A percentile compares a stretch with the other conserved stretches of the same genome.
These are phyloP conservation scores for Pisolithus tinctorius DNA, from an alignment of 768 basidiomycete species.

Conservation along the genomic window DNA sequence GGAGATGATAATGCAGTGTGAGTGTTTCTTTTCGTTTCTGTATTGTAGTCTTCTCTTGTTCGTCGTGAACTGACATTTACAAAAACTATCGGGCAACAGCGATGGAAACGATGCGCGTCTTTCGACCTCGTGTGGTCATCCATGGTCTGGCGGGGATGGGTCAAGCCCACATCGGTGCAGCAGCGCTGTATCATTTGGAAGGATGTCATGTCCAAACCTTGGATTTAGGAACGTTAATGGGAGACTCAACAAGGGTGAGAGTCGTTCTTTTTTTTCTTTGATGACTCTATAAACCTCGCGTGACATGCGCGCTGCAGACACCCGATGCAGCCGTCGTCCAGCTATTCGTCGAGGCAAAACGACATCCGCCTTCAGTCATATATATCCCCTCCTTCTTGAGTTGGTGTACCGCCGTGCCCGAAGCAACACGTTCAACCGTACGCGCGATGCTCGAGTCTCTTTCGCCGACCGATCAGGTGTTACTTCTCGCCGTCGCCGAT, in stretches of 20 bases:
- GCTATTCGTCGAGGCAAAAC: slow-evolving; percentile 92
- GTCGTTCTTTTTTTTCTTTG: not conserved
- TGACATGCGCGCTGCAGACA: slow-evolving; percentile 42
- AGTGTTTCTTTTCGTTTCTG: slow-evolving; percentile 15
- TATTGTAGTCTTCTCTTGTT: not conserved
- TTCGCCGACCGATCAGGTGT: slow-evolving; percentile 86
- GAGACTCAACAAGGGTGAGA: slow-evolving; percentile 82
- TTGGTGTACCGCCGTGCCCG: slow-evolving; percentile 83
- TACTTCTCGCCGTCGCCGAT: slow-evolving; percentile 86
- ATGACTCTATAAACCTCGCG: not conserved
- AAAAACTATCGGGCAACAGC: slow-evolving; percentile 38
- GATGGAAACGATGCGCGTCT: slow-evolving; percentile 86
- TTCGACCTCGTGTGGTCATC: slow-evolving; percentile 82
- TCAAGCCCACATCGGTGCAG: slow-evolving; percentile 84
- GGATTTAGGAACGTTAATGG: slow-evolving; percentile 82
- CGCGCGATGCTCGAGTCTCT: slow-evolving; percentile 89
- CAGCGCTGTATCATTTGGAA: slow-evolving; percentile 88
- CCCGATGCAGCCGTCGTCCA: slow-evolving; percentile 91
- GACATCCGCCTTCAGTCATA: slow-evolving; percentile 92
- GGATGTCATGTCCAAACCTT: slow-evolving; percentile 93
- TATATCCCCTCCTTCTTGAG: slow-evolving; percentile 86
- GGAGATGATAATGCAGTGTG: slow-evolving; percentile 85
- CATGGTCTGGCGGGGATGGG: slow-evolving; percentile 86
- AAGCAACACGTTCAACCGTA: slow-evolving; percentile 78
- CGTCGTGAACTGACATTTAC: too few relatives aligned